These are phyloP conservation scores for Multifurca ochricompacta DNA, from an alignment of 768 basidiomycete genomes.

Conservation along the genomic window DNA sequence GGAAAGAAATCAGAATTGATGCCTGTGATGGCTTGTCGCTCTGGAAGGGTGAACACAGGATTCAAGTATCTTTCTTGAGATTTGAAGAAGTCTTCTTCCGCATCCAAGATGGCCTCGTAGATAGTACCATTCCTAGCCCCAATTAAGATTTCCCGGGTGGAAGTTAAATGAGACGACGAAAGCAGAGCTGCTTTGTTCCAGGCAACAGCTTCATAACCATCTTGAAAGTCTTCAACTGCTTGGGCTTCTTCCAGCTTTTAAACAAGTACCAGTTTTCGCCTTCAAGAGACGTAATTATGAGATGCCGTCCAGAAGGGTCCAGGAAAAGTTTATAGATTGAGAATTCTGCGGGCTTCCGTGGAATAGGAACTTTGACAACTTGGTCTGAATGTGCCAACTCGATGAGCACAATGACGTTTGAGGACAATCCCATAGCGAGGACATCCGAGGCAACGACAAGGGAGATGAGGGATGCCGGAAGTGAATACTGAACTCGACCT, in stretches of 20 bases:
- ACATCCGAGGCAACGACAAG: slow-evolving; percentile 83
- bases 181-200: slow-evolving; percentile 76
- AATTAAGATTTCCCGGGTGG: slow-evolving; percentile 79
- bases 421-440: slow-evolving; percentile 74
- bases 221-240: slow-evolving; percentile 70
- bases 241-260: slow-evolving; percentile 72
- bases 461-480: slow-evolving; percentile 75
- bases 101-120: slow-evolving; percentile 84
- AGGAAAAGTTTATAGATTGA: slow-evolving; percentile 77
- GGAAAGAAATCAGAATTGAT: slow-evolving; percentile 75
- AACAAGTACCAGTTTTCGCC: slow-evolving; percentile 95
- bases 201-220: slow-evolving; percentile 86
- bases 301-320: slow-evolving; percentile 89
- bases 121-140: slow-evolving; percentile 81
- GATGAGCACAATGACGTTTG: slow-evolving; percentile 77
- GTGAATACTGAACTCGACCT: slow-evolving; percentile 81
- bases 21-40: slow-evolving; percentile 77
- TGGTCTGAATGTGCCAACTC: slow-evolving; percentile 85
- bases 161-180: slow-evolving; percentile 58
- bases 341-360: slow-evolving; percentile 68
- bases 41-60: slow-evolving; percentile 67
- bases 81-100: slow-evolving; percentile 88
- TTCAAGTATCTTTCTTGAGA: slow-evolving; percentile 76
- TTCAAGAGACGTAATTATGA: slow-evolving; percentile 75
- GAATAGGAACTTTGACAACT: slow-evolving; percentile 71